A percentile compares a stretch with the other conserved stretches of the same genome.
phyloP scores from a whole-genome alignment of 2,329 filamentous ascomycete genomes.

The Daldinia eschscholtzii region DNA sequence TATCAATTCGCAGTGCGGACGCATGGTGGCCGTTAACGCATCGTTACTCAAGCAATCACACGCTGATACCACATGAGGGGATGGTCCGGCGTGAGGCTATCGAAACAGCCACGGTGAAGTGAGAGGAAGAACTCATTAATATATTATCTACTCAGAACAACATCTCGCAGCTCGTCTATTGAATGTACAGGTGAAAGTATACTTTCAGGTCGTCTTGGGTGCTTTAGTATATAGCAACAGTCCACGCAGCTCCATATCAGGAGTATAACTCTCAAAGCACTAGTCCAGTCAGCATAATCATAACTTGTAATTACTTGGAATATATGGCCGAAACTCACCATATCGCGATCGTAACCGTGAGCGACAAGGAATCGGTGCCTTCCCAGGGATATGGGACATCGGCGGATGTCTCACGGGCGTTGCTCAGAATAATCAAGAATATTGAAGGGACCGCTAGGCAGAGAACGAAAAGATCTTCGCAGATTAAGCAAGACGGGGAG shows the following conservation, averaged over 20 bases:
- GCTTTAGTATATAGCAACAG: conserved; percentile 30
- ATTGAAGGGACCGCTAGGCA: conserved; percentile 40
- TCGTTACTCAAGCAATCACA: not conserved
- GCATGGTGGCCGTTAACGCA: not conserved
- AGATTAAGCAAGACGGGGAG: conserved; percentile 31
- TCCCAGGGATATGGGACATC: conserved; percentile 36
- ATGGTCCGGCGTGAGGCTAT: not conserved
- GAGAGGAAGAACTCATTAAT: not conserved
- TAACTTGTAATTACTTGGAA: not conserved
- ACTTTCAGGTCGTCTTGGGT: conserved; percentile 19
- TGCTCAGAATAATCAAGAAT: conserved; percentile 31
- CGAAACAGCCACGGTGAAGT: not conserved
- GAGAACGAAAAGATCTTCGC: conserved; percentile 37
- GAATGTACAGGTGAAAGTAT: conserved; percentile 20
- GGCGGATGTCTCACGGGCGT: not conserved
- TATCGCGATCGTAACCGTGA: conserved; percentile 33
- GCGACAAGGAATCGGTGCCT: conserved; percentile 30
- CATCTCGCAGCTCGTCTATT: conserved; percentile 32
- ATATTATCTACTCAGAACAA: conserved; percentile 19
- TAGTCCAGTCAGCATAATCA: conserved; percentile 11
- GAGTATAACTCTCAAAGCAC: conserved; percentile 34
- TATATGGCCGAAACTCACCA: conserved; percentile 31
- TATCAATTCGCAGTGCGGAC: not conserved
- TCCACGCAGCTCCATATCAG: conserved; percentile 39
- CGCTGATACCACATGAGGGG: not conserved